These are phyloP conservation scores for Prototheca wickerhamii DNA, from an alignment of 163 green algal species.

Conservation along the genomic window DNA sequence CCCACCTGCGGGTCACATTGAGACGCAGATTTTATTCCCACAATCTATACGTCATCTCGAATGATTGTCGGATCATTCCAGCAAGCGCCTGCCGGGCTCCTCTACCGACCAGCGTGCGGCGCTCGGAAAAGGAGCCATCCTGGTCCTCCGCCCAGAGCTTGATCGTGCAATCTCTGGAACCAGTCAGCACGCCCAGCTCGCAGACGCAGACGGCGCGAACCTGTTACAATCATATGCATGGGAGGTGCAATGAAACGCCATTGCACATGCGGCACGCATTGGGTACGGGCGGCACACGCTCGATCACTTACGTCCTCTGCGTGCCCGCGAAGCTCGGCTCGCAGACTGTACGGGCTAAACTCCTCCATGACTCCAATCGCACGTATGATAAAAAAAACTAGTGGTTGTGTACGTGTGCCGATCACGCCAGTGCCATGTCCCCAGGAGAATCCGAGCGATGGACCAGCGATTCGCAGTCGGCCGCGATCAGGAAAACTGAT, in stretches of 20 bases:
- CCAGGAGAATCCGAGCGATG: background rate
- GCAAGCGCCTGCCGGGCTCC: background rate
- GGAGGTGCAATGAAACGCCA: conserved; percentile 25
- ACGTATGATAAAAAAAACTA: background rate
- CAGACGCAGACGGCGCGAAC: conserved; percentile 31
- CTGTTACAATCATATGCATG: conserved; percentile 17
- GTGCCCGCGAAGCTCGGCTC: conserved; percentile 57
- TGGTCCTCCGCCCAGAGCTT: conserved; percentile 41
- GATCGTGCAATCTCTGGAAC: conserved; percentile 69
- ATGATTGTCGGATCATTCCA: background rate
- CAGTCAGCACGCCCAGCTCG: conserved; percentile 62
- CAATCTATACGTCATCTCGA: background rate
- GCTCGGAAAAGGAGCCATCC: conserved; percentile 8
- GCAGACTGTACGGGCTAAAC: conserved; percentile 28
- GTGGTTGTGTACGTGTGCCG: background rate
- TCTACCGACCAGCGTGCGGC: background rate
- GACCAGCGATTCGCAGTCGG: background rate
- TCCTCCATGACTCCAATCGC: no score
- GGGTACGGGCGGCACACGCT: background rate
- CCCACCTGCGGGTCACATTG: conserved; percentile 32
- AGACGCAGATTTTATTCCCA: background rate
- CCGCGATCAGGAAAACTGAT: background rate
- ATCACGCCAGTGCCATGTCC: background rate
- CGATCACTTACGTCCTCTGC: conserved; percentile 57
- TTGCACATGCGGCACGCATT: background rate